Conservation (phyloP, 2,329 filamentous ascomycete species). For the Cordyceps cicadae region DNA sequence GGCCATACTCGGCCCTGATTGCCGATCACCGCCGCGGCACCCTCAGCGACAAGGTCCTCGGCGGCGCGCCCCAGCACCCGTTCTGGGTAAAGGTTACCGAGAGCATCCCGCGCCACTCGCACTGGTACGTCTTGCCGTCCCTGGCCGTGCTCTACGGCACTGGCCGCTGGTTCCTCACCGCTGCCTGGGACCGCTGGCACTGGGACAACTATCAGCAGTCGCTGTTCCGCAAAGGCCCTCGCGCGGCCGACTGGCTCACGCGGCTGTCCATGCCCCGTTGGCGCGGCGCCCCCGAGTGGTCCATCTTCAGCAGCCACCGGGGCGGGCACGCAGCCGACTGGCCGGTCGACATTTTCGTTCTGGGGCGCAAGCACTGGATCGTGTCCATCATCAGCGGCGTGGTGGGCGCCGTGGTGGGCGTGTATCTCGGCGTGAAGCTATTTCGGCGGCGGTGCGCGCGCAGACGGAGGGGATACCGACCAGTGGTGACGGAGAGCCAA, state of each 20-base stretch:
- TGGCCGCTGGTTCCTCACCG: conserved; percentile 9
- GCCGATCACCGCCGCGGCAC: conserved; percentile 3
- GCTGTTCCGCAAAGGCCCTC: background rate
- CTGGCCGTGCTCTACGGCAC: conserved; percentile 1
- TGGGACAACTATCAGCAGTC: conserved; percentile 2
- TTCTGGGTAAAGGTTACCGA: conserved; percentile 6
- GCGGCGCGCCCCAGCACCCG: background rate
- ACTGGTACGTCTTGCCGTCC: background rate
- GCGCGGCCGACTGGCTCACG: background rate
- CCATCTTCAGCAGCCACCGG: conserved; percentile 5
- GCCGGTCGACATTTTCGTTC: background rate
- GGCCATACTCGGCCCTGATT: background rate
- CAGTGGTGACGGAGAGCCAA: background rate
- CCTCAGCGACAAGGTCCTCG: conserved; percentile 1
- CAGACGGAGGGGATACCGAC: conserved; percentile 1
- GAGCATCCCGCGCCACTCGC: conserved; percentile 1
- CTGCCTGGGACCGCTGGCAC: conserved; percentile 1
- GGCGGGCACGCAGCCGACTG: background rate
- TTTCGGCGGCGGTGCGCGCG: background rate
- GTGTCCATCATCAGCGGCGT: background rate
- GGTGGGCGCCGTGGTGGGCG: background rate
- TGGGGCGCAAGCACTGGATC: conserved; percentile 1
- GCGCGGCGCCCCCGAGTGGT: conserved; percentile 9
- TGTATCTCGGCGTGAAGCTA: conserved; percentile 1
- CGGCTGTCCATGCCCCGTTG: conserved; percentile 7